Evolutionary conservation across 1,284 basidiomycete species (phyloP), one percentile per base, ranked within the genome.

Genomic region (Peniophora sp.): DNA sequence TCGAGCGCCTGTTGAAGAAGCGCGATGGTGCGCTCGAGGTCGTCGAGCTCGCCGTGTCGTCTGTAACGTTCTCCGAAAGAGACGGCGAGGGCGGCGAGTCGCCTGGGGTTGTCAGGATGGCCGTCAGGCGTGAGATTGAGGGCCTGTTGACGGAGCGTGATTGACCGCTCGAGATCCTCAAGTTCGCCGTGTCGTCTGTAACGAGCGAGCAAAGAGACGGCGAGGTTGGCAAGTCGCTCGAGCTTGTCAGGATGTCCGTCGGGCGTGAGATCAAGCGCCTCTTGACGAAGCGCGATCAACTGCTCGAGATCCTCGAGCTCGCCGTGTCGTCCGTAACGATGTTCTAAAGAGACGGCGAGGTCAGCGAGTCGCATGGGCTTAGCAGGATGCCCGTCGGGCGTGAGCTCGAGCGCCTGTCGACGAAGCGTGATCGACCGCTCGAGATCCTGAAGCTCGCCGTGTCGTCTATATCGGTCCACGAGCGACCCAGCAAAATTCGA

Each of bases 401-500:
- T 45, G 6, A 45, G 43, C 14, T 18, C n/a, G 8, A 45, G 6
- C 14, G 43, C 23, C 8, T n/a, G 17, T 15, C n/a, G n/a, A 23
- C 8, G n/a, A 24, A 22, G 12, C n/a, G 12, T 24, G n/a, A 23
- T 23, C 17, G 64, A 63, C 46, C 56, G 55, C 36, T 65, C 58
- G 3, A 68, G 57, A 45, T 66, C 64, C 3, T 27, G 32, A 22
- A 52, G 24, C 1, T 45, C 22, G 3, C 57, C 57, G 6, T 53
- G 20, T 39, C 47, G 55, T 12, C 58, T 55, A 46, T 59, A 62
- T 34, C 62, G 62, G 35, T 59, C 53, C 47, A 59, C 56, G 45
- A 65, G 49, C 5, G 62, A 58, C 24, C 48, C 55, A 15, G 64
- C 66, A 34, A 68, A 51, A 37, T 58, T 57, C 47, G 55, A 54